A percentile compares a stretch with the other conserved stretches of the same genome.
Evolutionary conservation across 306 rosid species (phyloP).

Genomic region (Pachyrhizus erosus): DNA sequence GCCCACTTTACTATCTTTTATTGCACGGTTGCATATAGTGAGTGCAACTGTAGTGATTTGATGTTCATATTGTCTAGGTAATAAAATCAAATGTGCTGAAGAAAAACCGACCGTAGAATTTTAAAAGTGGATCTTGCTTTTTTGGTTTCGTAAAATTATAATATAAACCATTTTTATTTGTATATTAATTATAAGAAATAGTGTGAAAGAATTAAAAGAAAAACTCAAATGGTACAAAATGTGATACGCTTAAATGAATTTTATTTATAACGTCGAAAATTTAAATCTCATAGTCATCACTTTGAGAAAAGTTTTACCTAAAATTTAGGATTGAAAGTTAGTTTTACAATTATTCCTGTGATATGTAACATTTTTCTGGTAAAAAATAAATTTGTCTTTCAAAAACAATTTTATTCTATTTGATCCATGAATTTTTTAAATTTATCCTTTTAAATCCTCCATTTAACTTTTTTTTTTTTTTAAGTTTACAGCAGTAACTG

Average conservation of each 20-base stretch:
- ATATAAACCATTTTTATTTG: background rate
- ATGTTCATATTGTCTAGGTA: slow-evolving; percentile 44
- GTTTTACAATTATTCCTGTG: background rate
- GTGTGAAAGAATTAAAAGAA: background rate
- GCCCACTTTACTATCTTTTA: slow-evolving; percentile 40
- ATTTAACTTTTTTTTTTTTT: too few relatives aligned
- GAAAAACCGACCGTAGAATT: background rate
- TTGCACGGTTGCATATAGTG: slow-evolving; percentile 42
- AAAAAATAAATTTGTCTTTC: too few relatives aligned
- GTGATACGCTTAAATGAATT: background rate
- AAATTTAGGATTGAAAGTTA: background rate
- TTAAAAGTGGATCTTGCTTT: slow-evolving; percentile 14
- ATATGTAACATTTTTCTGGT: too few relatives aligned
- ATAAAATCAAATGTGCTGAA: background rate
- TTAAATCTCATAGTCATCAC: background rate
- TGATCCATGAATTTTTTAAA: too few relatives aligned
- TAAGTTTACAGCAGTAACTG: too few relatives aligned
- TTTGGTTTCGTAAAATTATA: background rate
- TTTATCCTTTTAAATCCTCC: too few relatives aligned
- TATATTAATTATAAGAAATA: background rate
- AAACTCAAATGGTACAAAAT: background rate
- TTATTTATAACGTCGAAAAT: background rate
- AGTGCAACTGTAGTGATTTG: slow-evolving; percentile 47
- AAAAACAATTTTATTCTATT: too few relatives aligned
- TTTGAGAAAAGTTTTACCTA: background rate